Evolutionary conservation across 169 alveolate species (phyloP), one percentile per base, ranked within the genome.

Genomic region (Theileria annulata): DNA sequence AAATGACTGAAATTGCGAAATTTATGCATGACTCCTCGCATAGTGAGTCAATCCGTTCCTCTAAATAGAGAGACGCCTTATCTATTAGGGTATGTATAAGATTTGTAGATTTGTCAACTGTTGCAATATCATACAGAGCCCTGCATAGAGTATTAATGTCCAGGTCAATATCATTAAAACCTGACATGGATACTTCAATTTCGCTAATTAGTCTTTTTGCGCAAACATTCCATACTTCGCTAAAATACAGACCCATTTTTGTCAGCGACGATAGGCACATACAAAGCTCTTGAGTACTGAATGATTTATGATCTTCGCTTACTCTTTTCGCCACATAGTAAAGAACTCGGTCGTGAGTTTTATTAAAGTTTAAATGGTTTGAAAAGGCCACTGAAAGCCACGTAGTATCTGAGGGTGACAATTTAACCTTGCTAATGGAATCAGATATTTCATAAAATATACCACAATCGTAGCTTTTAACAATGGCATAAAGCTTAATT

Each of bases 1-100:
- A n/a, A 17, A 62, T 21, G 4, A 21, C 76, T 58, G 94, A 80
- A 54, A 81, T 62, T 10, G 92, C 90, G 15, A 87, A 48, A 64
- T 85, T 87, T 25, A 90, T 86, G 19, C 93, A 84, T 17, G 88
- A 69, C 63, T 77, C 85, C 58, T 86, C 93, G 31, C 68, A 77
- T 4, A 90, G 68, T 5, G 58, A 87, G 42, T 90, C 93, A 35
- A 90, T 90, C 51, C 80, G 58, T 59, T 90, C 92, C 64, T 90
- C 94, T 42, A 90, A 67, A 62, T 84, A 90, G 8, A 75, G 68
- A 64, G 87, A 33, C 23, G 73, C 56, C 27, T 28, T 66, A 42
- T 67, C 80, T 28, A 90, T 66, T 42, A 82, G 80, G 12, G 59
- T 59, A 49, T 74, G 80, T 21, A 83, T 80, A 31, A 19, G 47